Evolutionary conservation across 1,284 basidiomycete genomes (phyloP), one percentile per base, ranked within the genome.

Genomic region (Cutaneotrichosporon cavernicola): DNA sequence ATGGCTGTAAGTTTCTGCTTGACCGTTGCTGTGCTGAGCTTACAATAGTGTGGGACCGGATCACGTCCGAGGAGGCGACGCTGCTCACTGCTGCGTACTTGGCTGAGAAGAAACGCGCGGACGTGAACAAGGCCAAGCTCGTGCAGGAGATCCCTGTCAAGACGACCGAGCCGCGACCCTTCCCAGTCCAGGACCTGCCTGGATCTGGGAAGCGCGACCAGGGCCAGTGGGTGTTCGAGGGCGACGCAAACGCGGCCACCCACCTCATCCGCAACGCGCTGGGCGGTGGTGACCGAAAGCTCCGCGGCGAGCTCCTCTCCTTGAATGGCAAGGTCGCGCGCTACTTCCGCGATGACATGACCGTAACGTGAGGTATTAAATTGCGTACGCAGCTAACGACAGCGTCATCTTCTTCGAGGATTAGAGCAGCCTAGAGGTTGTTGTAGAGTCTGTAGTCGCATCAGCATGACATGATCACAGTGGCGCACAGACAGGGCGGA

Each of bases 191-290:
- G 63, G 68, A 72, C 4, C 62, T 78, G 22, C 74, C 75, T 3
- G 69, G 73, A 16, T 58, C 69, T 30, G 60, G 56, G 13, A 56
- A 58, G 52, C 62, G 68, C 31, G 56, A 57, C 40, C 52, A 59
- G 16, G 77, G 76, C 10, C 82, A 83, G 21, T 95, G 92, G 90
- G 85, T 87, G 14, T 97, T 92, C 74, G 86, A 86, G 65, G 73
- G 72, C n/a, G 95, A 99, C 76, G 87, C 88, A 38, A 94, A 97
- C 75, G 82, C 93, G 61, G 87, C 90, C 60, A 89, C 92, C 18
- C 97, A 98, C 80, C 83, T 99, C 43, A 93, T 98, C 67, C 85
- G 96, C 68, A 99, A 99, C 75, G 92, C 93, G 14, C 87, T 98
- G 65, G 95, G 91, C 32, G 94, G 95, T 21, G 92, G 87, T 0